Base-by-base conservation (phyloP, 371 early-diverging fungal genomes). In the Paraphysoderma sedebokerense region DNA sequence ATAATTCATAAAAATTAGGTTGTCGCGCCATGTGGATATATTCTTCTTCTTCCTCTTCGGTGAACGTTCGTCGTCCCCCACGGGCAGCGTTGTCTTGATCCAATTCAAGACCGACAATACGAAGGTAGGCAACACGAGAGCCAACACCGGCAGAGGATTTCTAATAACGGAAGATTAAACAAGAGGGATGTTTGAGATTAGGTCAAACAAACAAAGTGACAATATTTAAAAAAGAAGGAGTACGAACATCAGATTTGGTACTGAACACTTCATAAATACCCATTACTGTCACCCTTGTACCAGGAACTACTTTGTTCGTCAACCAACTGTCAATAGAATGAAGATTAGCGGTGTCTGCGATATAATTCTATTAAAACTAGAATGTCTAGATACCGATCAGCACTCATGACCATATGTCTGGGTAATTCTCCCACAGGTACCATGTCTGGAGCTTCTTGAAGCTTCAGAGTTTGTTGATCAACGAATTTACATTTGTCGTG, bases 371-470 rank as follows among this genome's bases (percentile, higher is more conserved):
- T 11, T 24, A 5, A 42, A 27, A 22, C 41, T 33, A 15, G 11
- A 19, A 7, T 11, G 32, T 6, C 17, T 13, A 13, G 47, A 19
- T 64, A 80, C 66, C 88, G 77, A 57, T 96, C 97, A 2, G 87
- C 80, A 56, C 80, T 82, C 41, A 98, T 59, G 5, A 86, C 73
- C 13, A 93, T 82, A 61, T 98, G 98, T 32, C 99, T 80, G 24
- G 99, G 98, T 41, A 98, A 76, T 62, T 99, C 99, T 57, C 98
- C 99, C 0, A 92, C 88, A 19, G 99, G 99, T 1, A 98, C 92
- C 72, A 91, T 90, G 49, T 95, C 98, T 28, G 93, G 93, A 17
- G 81, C 70, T 64, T 99, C 99, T 62, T 99, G 99, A 29, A 99
- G 74, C 65, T 99, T 99, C 49, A 98, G 71, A 9, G 78, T 79